Base-by-base conservation (phyloP, 768 basidiomycete species). In the Pleurotus tuber-regium region DNA sequence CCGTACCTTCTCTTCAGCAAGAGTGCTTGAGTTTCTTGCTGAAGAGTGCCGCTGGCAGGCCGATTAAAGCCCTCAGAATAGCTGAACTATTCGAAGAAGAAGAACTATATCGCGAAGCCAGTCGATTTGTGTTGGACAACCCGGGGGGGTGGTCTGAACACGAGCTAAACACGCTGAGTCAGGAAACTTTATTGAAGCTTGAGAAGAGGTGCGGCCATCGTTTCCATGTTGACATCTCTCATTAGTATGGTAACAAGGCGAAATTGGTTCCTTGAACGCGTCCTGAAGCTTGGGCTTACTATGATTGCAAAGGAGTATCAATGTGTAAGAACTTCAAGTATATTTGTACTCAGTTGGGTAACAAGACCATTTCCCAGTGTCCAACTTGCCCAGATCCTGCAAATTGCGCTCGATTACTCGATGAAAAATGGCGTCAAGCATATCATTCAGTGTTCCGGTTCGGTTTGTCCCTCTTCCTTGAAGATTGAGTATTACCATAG, bases 231-330 rank as follows among this genome's bases (percentile, higher is more conserved):
- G 18, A 43, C 42, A 30, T 18, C 6, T 42, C 30, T 30, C 31
- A 5, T 25, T 25, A 10, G 11, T 3, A 43, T 26, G 26, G n/a
- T 33, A 33, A 26, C 12, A 57, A 92, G 92, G 29, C 81, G 95
- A 52, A 95, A 86, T 49, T 97, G 94, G 94, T 97, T 97, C 70
- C 78, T 97, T 16, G 95, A 98, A 65, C 83, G 95, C 16, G 88
- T 98, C 12, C 75, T 97, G 56, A 97, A 97, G 64, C 82, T 98
- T 8, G 92, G 92, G 1, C 73, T 92, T 33, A 88, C 89, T 0
- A 81, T 86, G 55, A 78, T 96, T 19, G 82, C 89, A n/a, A 94
- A 95, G 65, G 94, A 97, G 61, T 97, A 97, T 61, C 87, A 90
- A 81, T 97, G 95, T 63, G 92, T 93, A 63, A 57, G 83, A 8